phyloP scores from a whole-genome alignment of 805 yeast genomes.

The Candida tallmaniae region DNA sequence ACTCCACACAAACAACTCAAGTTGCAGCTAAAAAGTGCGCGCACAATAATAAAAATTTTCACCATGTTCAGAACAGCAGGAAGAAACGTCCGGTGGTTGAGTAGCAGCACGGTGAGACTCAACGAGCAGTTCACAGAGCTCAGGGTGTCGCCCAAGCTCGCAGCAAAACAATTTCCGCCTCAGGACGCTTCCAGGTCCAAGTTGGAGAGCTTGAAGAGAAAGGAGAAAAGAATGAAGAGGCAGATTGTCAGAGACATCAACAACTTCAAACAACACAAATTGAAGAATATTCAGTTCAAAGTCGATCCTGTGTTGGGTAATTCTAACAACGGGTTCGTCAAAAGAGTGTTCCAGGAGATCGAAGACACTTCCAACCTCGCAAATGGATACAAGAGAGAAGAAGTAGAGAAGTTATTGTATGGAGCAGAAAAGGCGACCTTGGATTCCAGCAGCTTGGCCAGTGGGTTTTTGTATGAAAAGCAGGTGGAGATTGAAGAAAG shows the following conservation, averaged over 20 bases:
- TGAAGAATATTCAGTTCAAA: conserved; percentile 26
- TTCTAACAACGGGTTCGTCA: conserved; percentile 59
- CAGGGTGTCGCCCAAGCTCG: conserved; percentile 19
- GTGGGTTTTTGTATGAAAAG: conserved; percentile 27
- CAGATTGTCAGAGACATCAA: conserved; percentile 37
- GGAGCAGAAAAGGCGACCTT: conserved; percentile 70
- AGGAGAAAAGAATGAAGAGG: conserved; percentile 36
- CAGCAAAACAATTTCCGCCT: conserved; percentile 35
- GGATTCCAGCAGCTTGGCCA: conserved; percentile 26
- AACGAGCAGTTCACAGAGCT: too few relatives aligned
- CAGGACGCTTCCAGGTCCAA: conserved; percentile 28
- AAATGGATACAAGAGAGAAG: conserved; percentile 52
- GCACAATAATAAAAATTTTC: conserved; percentile 4
- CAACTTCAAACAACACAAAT: conserved; percentile 36
- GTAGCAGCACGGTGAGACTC: too few relatives aligned
- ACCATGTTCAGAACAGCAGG: conserved; percentile 1
- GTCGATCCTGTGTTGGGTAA: conserved; percentile 87
- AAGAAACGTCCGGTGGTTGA: conserved; percentile 1
- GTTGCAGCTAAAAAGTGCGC: too few relatives aligned
- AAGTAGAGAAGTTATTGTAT: conserved; percentile 69
- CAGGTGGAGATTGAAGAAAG: conserved; percentile 37
- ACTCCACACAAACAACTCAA: too few relatives aligned
- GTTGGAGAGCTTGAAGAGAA: conserved; percentile 31
- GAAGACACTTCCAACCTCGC: conserved; percentile 56
- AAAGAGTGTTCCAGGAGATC: conserved; percentile 61